phyloP scores from a whole-genome alignment of 73 alveolate genomes.

The Urostyla sp. region DNA sequence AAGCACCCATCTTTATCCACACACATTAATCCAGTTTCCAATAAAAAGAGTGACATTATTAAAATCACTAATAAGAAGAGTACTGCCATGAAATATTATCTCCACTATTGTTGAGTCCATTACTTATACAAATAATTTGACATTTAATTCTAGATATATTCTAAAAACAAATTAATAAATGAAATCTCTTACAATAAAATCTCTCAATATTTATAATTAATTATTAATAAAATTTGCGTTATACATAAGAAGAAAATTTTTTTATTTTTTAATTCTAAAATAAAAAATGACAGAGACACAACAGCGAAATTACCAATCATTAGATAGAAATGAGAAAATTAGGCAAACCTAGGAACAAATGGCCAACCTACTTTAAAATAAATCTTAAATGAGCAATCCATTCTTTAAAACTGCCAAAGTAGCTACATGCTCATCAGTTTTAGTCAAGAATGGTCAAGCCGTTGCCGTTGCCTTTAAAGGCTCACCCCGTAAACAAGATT shows the following conservation, averaged over 20 bases:
- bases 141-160: no score
- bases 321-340: constrained; percentile 1
- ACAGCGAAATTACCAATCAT: not conserved
- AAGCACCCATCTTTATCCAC: no score
- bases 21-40: no score
- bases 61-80: no score
- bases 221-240: not conserved
- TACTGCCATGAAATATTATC: no score
- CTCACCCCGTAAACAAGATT: not conserved
- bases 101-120: no score
- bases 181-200: no score
- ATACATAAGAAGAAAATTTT: not conserved
- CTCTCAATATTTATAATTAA: no score
- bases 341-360: constrained; percentile 19
- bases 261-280: not conserved
- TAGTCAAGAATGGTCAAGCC: constrained; percentile 41
- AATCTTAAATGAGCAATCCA: constrained; percentile 35
- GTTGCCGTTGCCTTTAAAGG: constrained; percentile 35
- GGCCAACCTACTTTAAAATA: not conserved
- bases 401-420: constrained; percentile 22
- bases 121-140: no score
- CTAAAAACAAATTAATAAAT: no score
- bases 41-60: no score
- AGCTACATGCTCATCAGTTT: constrained; percentile 20
- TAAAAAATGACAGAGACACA: not conserved